Evolutionary conservation across 768 basidiomycete genomes (phyloP).

Genomic region (Tulasnella sp.): DNA sequence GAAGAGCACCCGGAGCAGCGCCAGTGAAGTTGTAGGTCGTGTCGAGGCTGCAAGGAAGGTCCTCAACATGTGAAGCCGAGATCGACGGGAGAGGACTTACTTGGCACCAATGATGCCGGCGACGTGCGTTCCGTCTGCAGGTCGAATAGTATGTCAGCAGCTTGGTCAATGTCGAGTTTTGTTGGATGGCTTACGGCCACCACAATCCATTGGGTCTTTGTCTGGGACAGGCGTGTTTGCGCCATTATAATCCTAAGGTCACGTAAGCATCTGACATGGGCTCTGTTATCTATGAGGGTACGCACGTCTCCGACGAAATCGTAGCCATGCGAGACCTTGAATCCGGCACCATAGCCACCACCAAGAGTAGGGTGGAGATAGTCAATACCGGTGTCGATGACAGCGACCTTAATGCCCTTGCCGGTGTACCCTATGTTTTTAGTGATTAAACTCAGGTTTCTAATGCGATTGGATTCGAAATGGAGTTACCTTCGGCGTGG

Average conservation of each 20-base stretch:
- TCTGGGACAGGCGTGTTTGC: slow-evolving; percentile 22
- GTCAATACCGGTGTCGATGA: slow-evolving; percentile 28
- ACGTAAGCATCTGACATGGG: not conserved
- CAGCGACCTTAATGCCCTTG: slow-evolving; percentile 22
- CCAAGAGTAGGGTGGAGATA: slow-evolving; percentile 25
- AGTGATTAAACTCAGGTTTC: not conserved
- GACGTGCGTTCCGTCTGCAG: slow-evolving; percentile 48
- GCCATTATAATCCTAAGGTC: slow-evolving; percentile 16
- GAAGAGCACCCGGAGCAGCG: slow-evolving; percentile 57
- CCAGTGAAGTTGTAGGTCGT: slow-evolving; percentile 66
- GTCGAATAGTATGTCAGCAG: slow-evolving; percentile 31
- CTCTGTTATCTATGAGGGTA: slow-evolving; percentile 33
- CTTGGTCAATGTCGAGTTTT: slow-evolving; percentile 21
- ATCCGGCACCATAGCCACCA: slow-evolving; percentile 22
- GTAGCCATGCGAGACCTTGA: slow-evolving; percentile 25
- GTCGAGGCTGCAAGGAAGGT: slow-evolving; percentile 49
- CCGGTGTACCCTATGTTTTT: not conserved
- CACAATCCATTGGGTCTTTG: slow-evolving; percentile 26
- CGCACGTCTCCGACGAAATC: slow-evolving; percentile 26
- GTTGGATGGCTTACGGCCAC: slow-evolving; percentile 29
- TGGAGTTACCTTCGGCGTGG: slow-evolving; percentile 18
- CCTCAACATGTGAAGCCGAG: slow-evolving; percentile 50
- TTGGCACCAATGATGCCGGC: slow-evolving; percentile 40
- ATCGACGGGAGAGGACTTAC: slow-evolving; percentile 10
- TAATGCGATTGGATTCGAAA: not conserved